Conservation (phyloP, 305 asterid genomes). For the Fraxinus xanthoxyloides region DNA sequence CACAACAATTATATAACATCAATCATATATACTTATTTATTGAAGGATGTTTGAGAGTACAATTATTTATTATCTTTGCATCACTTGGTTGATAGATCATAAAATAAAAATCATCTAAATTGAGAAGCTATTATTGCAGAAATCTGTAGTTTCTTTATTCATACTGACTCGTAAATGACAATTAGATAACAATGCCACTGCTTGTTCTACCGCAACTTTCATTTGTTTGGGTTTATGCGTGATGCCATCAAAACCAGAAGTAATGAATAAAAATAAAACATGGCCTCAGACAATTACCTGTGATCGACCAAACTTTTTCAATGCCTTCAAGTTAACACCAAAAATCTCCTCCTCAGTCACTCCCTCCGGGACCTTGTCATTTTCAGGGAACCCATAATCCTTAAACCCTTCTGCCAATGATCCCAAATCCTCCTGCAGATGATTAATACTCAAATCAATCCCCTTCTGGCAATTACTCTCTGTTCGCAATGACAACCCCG, state of each 20-base stretch:
- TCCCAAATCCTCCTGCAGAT: constrained; percentile 76
- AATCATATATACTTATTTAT: not conserved
- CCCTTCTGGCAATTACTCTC: constrained; percentile 40
- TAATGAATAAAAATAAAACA: constrained; percentile 3
- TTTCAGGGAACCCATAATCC: constrained; percentile 61
- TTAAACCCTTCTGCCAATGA: constrained; percentile 67
- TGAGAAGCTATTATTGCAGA: not conserved
- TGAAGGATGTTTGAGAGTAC: not conserved
- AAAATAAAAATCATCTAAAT: not conserved
- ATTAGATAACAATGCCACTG: not conserved
- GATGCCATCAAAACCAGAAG: not conserved
- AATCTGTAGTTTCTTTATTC: not conserved
- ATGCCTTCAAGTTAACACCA: constrained; percentile 58
- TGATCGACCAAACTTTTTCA: constrained; percentile 71
- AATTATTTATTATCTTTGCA: not conserved
- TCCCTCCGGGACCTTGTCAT: constrained; percentile 43
- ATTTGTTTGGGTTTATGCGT: not conserved
- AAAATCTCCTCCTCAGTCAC: constrained; percentile 53
- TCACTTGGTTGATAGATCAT: not conserved
- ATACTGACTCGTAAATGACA: not conserved
- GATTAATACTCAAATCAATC: constrained; percentile 45
- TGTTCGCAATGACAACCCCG: constrained; percentile 37
- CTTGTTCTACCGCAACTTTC: not conserved
- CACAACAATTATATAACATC: not conserved
- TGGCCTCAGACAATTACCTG: constrained; percentile 45